Conservation (phyloP, 768 basidiomycete genomes). For the Trametes coccinea region DNA sequence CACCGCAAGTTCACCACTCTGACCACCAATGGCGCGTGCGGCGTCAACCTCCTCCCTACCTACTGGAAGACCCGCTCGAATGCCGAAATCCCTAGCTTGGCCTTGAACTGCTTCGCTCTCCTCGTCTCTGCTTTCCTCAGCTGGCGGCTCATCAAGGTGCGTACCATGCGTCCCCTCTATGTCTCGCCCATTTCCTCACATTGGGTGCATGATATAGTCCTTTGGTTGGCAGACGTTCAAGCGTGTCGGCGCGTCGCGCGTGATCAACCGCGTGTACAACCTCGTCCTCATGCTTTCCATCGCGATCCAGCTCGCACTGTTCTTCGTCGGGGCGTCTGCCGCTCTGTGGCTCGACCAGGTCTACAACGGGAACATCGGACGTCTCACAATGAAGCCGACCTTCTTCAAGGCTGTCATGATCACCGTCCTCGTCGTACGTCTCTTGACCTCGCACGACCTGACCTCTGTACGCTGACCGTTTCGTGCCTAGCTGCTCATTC, state of each 20-base stretch:
- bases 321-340: constrained; percentile 72
- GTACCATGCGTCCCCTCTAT: neutral
- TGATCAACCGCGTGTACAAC: constrained; percentile 76
- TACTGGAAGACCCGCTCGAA: constrained; percentile 65
- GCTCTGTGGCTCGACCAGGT: constrained; percentile 79
- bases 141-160: constrained; percentile 74
- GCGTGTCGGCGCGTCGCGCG: constrained; percentile 73
- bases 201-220: constrained; percentile 36
- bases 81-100: constrained; percentile 67
- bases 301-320: constrained; percentile 71
- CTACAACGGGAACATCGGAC: constrained; percentile 63
- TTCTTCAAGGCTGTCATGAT: constrained; percentile 59
- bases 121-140: constrained; percentile 63
- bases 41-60: constrained; percentile 50
- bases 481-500: constrained; percentile 53
- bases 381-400: constrained; percentile 43
- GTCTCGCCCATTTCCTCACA: neutral
- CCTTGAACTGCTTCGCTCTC: constrained; percentile 60
- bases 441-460: neutral
- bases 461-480: constrained; percentile 1
- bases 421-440: constrained; percentile 59
- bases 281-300: constrained; percentile 69
- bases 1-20: constrained; percentile 53
- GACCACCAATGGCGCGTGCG: constrained; percentile 67
- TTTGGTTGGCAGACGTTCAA: constrained; percentile 92